These are phyloP conservation scores for Silene vulgaris DNA, from an alignment of 179 eudicot species.

Conservation along the genomic window DNA sequence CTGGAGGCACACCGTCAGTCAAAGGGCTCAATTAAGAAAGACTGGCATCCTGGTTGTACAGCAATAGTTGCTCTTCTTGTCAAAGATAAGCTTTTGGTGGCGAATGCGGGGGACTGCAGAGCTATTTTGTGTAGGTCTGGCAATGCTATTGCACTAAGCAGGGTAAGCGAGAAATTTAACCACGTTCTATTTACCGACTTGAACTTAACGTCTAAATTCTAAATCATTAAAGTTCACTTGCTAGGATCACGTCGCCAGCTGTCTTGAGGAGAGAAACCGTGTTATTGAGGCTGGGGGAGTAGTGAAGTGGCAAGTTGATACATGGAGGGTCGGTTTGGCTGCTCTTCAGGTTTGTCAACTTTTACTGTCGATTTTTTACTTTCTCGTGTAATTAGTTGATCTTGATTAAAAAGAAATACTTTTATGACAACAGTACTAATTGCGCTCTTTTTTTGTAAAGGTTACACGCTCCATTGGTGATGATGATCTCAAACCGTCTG, in stretches of 20 bases:
- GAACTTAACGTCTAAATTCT: not conserved
- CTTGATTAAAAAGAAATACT: not conserved
- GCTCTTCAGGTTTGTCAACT: constrained; percentile 72
- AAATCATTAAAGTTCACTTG: constrained; percentile 20
- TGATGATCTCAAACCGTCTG: constrained; percentile 93
- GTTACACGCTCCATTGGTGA: constrained; percentile 98
- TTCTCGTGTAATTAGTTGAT: constrained; percentile 1
- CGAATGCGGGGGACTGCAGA: constrained; percentile 96
- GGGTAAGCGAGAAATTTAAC: constrained; percentile 43
- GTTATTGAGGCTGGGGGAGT: constrained; percentile 58
- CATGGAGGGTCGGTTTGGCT: constrained; percentile 95
- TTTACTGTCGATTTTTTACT: constrained; percentile 2
- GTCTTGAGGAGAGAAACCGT: constrained; percentile 78
- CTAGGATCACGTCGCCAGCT: constrained; percentile 91
- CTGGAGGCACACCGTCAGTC: constrained; percentile 47
- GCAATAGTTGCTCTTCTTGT: constrained; percentile 74
- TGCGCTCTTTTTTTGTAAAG: constrained; percentile 29
- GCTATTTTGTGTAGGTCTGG: constrained; percentile 74
- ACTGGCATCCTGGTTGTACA: constrained; percentile 95
- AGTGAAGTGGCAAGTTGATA: constrained; percentile 85
- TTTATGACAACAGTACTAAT: constrained; percentile 14
- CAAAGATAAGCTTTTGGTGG: constrained; percentile 61
- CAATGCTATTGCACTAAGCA: constrained; percentile 58
- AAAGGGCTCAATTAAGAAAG: constrained; percentile 56
- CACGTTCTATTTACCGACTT: not conserved